Evolutionary conservation across 257 asterid species (phyloP), one percentile per base, ranked within the genome.

Genomic region (Solanum raphanifolium): DNA sequence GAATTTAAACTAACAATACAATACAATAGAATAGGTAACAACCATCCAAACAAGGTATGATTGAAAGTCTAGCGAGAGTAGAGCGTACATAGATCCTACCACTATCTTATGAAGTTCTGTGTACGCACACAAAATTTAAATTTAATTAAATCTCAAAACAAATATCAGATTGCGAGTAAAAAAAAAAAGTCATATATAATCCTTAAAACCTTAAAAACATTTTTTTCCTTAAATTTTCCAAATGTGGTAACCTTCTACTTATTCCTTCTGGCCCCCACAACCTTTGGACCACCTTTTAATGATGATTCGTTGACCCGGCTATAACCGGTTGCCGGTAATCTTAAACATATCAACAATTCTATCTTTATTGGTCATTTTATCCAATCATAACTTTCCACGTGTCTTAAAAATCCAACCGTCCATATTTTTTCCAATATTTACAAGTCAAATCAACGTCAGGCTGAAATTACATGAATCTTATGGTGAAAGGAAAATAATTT

Each of bases 91-190:
- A 7, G 2, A 18, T 55, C 10, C 20, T 18, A 6, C 4, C 65
- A 2, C 4, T 55, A 6, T 0, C 10, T 55, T 3, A 0, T 55
- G 0, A 0, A 55, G 5, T 1, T 55, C 0, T 55, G 10, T 1
- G n/a, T 18, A 1, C 9, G 2, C 1, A 55, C 25, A 20, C 4
- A 20, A 55, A 18, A 20, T 1, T 55, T 18, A 55, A 7, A 55
- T 62, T 62, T 62, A n/a, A n/a, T 29, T 7, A 18, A 69, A 13
- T 69, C 20, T 13, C 3, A 6, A 69, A 29, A 69, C 2, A 9
- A 69, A 69, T 13, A 27, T 69, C 3, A 3, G 0, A 68, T 1
- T 11, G 7, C 0, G 3, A 27, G 18, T 13, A 13, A 13, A 12
- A 68, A 65, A 11, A 46, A 13, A 46, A 4, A 79, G 66, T 36